A percentile compares a stretch with the other conserved stretches of the same genome.
Evolutionary conservation across 805 yeast genomes (phyloP).

Genomic region (Candida manassasensis): DNA sequence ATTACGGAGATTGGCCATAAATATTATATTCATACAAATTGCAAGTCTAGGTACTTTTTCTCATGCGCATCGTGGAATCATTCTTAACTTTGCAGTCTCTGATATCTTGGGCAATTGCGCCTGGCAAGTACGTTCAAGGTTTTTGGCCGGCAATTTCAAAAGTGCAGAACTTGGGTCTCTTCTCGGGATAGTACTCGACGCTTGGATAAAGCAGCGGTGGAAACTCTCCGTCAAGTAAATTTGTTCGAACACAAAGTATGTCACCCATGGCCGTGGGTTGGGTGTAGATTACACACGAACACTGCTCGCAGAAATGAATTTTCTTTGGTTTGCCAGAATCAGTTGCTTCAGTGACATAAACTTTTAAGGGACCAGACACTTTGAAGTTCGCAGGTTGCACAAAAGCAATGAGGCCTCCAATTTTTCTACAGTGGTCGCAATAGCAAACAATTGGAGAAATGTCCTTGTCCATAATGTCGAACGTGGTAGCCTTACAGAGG

Average conservation of each 20-base stretch:
- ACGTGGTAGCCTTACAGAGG: background rate
- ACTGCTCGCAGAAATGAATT: slow-evolving; percentile 1
- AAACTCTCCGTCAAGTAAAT: slow-evolving; percentile 4
- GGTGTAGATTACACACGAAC: slow-evolving; percentile 2
- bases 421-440: slow-evolving; percentile 1
- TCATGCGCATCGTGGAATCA: too few species aligned
- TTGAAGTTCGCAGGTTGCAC: slow-evolving; percentile 1
- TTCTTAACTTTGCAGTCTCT: too few species aligned
- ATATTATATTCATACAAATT: too few species aligned
- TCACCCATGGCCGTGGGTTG: slow-evolving; percentile 4
- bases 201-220: slow-evolving; percentile 1
- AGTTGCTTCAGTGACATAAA: background rate
- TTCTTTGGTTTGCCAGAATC: slow-evolving; percentile 3
- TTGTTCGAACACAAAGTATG: slow-evolving; percentile 2
- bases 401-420: slow-evolving; percentile 3
- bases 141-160: too few species aligned
- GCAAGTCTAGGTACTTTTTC: too few species aligned
- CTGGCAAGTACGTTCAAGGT: too few species aligned
- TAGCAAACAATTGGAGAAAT: background rate
- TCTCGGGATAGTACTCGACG: background rate
- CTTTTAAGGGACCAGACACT: slow-evolving; percentile 1
- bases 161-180: too few species aligned
- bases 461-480: background rate
- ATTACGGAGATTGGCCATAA: too few species aligned
- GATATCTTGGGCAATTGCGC: too few species aligned